These are phyloP conservation scores for Syncephalis fuscata DNA, from an alignment of 371 early-diverging fungal species.

Conservation along the genomic window DNA sequence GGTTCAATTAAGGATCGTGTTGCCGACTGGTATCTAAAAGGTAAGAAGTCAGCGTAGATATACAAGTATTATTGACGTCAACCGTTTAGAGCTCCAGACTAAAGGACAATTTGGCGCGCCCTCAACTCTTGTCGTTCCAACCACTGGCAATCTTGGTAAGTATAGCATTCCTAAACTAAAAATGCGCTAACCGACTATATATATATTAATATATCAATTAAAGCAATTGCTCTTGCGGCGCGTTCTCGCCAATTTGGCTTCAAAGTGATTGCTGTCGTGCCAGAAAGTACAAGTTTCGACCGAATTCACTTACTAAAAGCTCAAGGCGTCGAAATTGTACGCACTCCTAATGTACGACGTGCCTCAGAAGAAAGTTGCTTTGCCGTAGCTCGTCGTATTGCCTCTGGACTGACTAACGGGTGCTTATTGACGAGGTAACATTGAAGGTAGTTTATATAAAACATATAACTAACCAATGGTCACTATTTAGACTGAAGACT, in stretches of 20 bases:
- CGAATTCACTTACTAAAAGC: constrained; percentile 55
- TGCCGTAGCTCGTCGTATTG: constrained; percentile 43
- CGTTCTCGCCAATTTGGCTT: constrained; percentile 14
- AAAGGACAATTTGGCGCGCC: too few species aligned
- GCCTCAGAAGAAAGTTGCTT: constrained; percentile 54
- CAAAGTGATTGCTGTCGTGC: too few species aligned
- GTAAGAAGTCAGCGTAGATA: too few species aligned
- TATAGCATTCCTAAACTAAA: background rate
- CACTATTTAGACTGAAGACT: background rate
- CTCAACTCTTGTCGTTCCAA: constrained; percentile 53
- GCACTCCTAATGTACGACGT: constrained; percentile 50
- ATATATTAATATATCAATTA: background rate
- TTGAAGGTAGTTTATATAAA: too few species aligned
- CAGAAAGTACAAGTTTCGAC: constrained; percentile 25
- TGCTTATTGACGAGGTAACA: constrained; percentile 57
- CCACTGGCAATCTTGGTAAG: constrained; percentile 48
- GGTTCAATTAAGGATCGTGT: constrained; percentile 54
- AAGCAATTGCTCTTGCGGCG: constrained; percentile 13
- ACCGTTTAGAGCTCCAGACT: too few species aligned
- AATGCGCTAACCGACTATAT: too few species aligned
- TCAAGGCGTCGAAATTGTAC: constrained; percentile 56
- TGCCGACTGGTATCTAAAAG: constrained; percentile 33
- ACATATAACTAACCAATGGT: background rate
- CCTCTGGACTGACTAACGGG: constrained; percentile 28
- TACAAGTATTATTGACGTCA: too few species aligned